Conservation (phyloP, 345 rosid species). For the Brassica juncea region DNA sequence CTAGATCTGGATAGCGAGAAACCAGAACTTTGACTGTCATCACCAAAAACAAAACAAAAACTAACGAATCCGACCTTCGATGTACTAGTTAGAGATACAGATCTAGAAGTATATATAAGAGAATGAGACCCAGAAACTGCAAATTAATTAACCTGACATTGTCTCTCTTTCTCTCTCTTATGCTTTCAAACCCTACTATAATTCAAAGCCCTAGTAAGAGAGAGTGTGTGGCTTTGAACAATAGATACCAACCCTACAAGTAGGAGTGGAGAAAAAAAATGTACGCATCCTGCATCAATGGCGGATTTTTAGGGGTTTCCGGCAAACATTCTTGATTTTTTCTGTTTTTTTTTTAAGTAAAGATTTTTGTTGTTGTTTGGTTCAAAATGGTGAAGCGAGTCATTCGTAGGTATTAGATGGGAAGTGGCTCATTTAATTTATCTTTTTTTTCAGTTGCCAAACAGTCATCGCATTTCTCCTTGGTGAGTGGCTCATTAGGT, state of each 20-base stretch:
- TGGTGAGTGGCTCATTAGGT: background rate
- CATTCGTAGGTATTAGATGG: constrained; percentile 5
- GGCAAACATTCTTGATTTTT: background rate
- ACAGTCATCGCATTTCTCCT: background rate
- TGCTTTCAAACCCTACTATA: constrained; percentile 27
- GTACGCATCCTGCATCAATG: constrained; percentile 35
- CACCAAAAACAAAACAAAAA: constrained; percentile 8
- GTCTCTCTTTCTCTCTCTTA: background rate
- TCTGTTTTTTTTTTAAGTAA: background rate
- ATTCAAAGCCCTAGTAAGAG: constrained; percentile 22
- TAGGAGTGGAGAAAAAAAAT: constrained; percentile 24
- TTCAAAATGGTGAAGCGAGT: constrained; percentile 18
- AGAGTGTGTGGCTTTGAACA: constrained; percentile 21
- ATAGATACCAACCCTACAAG: constrained; percentile 37
- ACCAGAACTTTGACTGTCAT: constrained; percentile 19
- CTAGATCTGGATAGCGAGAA: constrained; percentile 28
- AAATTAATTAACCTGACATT: constrained; percentile 2
- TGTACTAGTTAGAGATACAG: constrained; percentile 24
- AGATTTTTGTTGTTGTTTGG: background rate
- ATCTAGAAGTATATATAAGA: constrained; percentile 32
- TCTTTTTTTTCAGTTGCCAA: background rate
- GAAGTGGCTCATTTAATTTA: background rate
- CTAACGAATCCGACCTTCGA: background rate
- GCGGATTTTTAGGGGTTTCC: constrained; percentile 34
- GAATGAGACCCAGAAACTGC: constrained; percentile 5